phyloP scores from a whole-genome alignment of 192 early-diverging fungal species.

The Backusella macrospora region DNA sequence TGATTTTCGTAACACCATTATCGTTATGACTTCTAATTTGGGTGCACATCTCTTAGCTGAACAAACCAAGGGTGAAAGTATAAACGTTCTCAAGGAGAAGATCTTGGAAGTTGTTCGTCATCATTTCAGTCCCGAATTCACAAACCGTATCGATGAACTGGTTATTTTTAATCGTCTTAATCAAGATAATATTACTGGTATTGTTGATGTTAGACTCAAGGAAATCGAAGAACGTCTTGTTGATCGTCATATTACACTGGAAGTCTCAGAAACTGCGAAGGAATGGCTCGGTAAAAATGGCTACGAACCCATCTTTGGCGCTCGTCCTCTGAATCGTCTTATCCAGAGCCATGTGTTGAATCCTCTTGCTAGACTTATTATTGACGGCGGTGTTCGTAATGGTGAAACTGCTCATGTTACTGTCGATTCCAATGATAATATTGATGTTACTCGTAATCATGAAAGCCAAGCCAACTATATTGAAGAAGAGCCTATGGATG shows the following conservation, averaged over 20 bases:
- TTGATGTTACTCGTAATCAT: slow-evolving; percentile 41
- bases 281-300: slow-evolving; percentile 76
- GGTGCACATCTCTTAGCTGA: slow-evolving; percentile 70
- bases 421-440: slow-evolving; percentile 28
- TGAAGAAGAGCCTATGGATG: slow-evolving; percentile 32
- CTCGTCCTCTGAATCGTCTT: slow-evolving; percentile 88
- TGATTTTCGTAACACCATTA: slow-evolving; percentile 81
- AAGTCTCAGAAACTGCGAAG: slow-evolving; percentile 69
- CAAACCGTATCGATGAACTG: slow-evolving; percentile 80
- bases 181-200: slow-evolving; percentile 66
- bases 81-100: slow-evolving; percentile 56
- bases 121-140: slow-evolving; percentile 80
- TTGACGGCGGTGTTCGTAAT: slow-evolving; percentile 55
- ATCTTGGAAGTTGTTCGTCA: slow-evolving; percentile 71
- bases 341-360: slow-evolving; percentile 72
- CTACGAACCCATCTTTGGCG: slow-evolving; percentile 95
- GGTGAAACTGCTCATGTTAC: slow-evolving; percentile 47
- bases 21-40: slow-evolving; percentile 82
- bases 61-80: slow-evolving; percentile 37
- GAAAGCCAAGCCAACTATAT: slow-evolving; percentile 38
- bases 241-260: slow-evolving; percentile 74
- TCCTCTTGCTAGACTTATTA: slow-evolving; percentile 53
- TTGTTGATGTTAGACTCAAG: slow-evolving; percentile 73
- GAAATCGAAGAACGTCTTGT: slow-evolving; percentile 73
- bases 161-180: slow-evolving; percentile 79